Conservation (phyloP, 2,329 filamentous ascomycete genomes). For the Emmonsiellopsis sp. region DNA sequence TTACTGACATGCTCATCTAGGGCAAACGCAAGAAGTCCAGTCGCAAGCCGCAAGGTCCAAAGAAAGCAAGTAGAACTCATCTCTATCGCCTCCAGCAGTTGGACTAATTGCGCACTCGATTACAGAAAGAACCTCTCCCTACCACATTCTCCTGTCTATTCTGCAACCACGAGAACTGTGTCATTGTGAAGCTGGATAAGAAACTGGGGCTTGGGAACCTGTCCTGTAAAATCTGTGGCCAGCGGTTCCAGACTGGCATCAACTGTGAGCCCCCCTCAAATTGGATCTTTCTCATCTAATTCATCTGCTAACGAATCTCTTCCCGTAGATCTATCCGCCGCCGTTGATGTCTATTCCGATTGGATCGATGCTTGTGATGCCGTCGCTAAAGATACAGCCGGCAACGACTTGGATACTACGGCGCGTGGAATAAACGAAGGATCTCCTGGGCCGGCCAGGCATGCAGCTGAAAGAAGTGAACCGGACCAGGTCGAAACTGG, state of each 20-base stretch:
- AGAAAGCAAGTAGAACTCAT: slow-evolving; percentile 53
- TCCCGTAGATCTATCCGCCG: slow-evolving; percentile 66
- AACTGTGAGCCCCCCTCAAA: slow-evolving; percentile 59
- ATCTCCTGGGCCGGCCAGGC: neutral
- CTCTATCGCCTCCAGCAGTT: neutral
- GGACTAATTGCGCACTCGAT: neutral
- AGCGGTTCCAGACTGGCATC: slow-evolving; percentile 84
- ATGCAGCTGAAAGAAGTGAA: neutral
- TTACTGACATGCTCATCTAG: slow-evolving; percentile 35
- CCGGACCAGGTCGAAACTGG: neutral
- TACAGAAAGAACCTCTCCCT: slow-evolving; percentile 38
- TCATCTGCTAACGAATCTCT: slow-evolving; percentile 3
- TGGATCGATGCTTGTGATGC: slow-evolving; percentile 93
- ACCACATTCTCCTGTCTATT: slow-evolving; percentile 95
- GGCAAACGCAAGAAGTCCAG: slow-evolving; percentile 89
- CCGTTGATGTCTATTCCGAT: slow-evolving; percentile 93
- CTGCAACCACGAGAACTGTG: slow-evolving; percentile 94
- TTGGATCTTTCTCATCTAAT: neutral
- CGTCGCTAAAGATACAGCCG: slow-evolving; percentile 51
- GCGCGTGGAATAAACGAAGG: slow-evolving; percentile 3
- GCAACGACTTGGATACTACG: slow-evolving; percentile 12
- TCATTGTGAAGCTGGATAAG: slow-evolving; percentile 87
- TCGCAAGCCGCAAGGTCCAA: slow-evolving; percentile 69
- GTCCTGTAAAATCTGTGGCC: slow-evolving; percentile 85
- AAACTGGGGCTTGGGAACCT: slow-evolving; percentile 79